Evolutionary conservation across 2,329 filamentous ascomycete species (phyloP).

Genomic region (Scedosporium aurantiacum): DNA sequence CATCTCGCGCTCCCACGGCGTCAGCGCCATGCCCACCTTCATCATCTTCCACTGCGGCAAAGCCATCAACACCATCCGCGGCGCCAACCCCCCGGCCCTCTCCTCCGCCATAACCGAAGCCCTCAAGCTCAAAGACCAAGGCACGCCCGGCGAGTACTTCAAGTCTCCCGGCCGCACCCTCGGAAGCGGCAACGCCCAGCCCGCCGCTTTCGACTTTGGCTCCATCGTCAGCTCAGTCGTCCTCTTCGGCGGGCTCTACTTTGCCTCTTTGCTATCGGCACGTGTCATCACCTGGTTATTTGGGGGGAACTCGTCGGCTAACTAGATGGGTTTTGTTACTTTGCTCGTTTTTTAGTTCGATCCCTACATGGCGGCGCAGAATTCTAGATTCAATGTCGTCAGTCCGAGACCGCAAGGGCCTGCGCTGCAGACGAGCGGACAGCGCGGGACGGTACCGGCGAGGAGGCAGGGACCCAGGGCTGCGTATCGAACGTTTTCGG

Average conservation of each 20-base stretch:
- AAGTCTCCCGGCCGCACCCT: constrained; percentile 46
- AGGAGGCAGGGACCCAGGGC: constrained; percentile 22
- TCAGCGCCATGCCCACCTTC: constrained; percentile 90
- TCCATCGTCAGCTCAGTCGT: constrained; percentile 37
- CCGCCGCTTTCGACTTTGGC: constrained; percentile 24
- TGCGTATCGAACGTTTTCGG: constrained; percentile 41
- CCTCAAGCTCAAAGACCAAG: constrained; percentile 37
- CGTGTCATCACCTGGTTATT: constrained; percentile 16
- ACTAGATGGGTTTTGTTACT: constrained; percentile 9
- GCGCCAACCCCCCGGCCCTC: constrained; percentile 68
- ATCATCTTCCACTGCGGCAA: constrained; percentile 72
- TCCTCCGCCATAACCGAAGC: constrained; percentile 65
- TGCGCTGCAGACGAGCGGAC: constrained; percentile 10
- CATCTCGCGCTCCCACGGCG: constrained; percentile 64
- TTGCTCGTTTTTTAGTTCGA: constrained; percentile 37
- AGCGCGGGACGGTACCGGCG: constrained; percentile 11
- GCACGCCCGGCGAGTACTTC: constrained; percentile 37
- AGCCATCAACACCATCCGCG: constrained; percentile 65
- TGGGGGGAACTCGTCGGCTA: constrained; percentile 11
- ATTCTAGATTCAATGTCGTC: constrained; percentile 46
- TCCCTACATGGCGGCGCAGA: constrained; percentile 49
- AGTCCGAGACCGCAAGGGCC: constrained; percentile 21
- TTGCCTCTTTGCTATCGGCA: constrained; percentile 50
- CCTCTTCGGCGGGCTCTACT: constrained; percentile 48
- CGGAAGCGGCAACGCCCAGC: constrained; percentile 25